Evolutionary conservation across 257 asterid species (phyloP).

Genomic region (Anisodus tanguticus): DNA sequence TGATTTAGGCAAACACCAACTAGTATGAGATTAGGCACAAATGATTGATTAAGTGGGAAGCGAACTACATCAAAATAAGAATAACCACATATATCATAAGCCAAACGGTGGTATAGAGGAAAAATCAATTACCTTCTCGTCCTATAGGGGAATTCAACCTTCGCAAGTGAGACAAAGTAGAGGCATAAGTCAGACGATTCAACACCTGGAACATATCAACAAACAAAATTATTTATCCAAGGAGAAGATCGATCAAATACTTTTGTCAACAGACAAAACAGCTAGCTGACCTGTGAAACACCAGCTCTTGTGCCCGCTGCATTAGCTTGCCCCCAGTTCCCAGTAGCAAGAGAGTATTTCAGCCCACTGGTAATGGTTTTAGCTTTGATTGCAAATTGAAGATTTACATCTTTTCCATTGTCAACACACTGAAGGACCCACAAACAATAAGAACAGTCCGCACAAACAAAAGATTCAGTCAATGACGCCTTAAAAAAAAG

Average conservation of each 20-base stretch:
- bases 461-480: constrained; percentile 33
- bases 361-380: constrained; percentile 98
- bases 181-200: constrained; percentile 96
- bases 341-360: constrained; percentile 94
- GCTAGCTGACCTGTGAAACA: constrained; percentile 82
- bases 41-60: neutral
- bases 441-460: constrained; percentile 25
- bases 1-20: neutral
- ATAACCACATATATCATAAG: neutral
- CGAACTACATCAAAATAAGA: neutral
- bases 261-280: constrained; percentile 14
- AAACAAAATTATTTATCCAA: constrained; percentile 26
- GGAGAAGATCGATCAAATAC: neutral
- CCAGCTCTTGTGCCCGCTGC: constrained; percentile 99
- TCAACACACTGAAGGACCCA: constrained; percentile 75
- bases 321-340: constrained; percentile 99
- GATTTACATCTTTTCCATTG: constrained; percentile 94
- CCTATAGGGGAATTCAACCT: constrained; percentile 97
- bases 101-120: neutral
- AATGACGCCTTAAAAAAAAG: constrained; percentile 30
- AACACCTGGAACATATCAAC: constrained; percentile 66
- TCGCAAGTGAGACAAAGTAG: constrained; percentile 91
- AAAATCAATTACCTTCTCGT: constrained; percentile 76
- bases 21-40: constrained; percentile 1
- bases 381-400: constrained; percentile 98